Base-by-base conservation (phyloP, 805 yeast genomes). In the Jamesozyma gamospora region DNA sequence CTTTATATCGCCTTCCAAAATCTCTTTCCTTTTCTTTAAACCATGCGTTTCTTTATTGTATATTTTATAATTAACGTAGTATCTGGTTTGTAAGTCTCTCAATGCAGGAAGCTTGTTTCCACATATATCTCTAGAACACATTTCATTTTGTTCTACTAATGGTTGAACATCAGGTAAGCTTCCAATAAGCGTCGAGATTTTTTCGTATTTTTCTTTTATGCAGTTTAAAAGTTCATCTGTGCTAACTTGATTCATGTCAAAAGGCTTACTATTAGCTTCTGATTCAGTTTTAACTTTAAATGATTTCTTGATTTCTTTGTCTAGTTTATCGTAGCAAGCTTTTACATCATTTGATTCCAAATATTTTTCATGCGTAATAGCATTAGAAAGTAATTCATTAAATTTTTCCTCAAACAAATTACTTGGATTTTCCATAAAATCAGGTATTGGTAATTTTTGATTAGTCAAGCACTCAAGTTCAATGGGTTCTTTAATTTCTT, bases 1-100 rank as follows among this genome's bases (percentile, higher is more conserved):
- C n/a, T n/a, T n/a, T n/a, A 34, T 5, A 25, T 37, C 29, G 16
- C 25, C n/a, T n/a, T 30, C 29, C 12, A 32, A 4, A 14, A 25
- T 7, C 8, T 25, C 24, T 16, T 31, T n/a, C 15, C 30, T 12
- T 12, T 10, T 26, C 26, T 35, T 17, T 11, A 28, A 9, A 8
- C 46, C 49, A 26, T 37, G 41, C 24, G 35, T 30, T 32, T 55
- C 60, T 24, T 46, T 36, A 21, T 38, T 48, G 34, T 52, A 58
- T 32, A 44, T 40, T 18, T 39, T 41, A 37, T 55, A 55, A 30
- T 45, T 37, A 13, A 46, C 37, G 39, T 38, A 52, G 36, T 58
- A 57, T 28, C 48, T 37, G 11, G 43, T 43, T 32, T 50, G 58
- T 25, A 48, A 34, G 2, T 35, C 25, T 13, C 45, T 36, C 9